These are phyloP conservation scores for Cryptococcus sp. DNA, from an alignment of 1,284 basidiomycete species.

Conservation along the genomic window DNA sequence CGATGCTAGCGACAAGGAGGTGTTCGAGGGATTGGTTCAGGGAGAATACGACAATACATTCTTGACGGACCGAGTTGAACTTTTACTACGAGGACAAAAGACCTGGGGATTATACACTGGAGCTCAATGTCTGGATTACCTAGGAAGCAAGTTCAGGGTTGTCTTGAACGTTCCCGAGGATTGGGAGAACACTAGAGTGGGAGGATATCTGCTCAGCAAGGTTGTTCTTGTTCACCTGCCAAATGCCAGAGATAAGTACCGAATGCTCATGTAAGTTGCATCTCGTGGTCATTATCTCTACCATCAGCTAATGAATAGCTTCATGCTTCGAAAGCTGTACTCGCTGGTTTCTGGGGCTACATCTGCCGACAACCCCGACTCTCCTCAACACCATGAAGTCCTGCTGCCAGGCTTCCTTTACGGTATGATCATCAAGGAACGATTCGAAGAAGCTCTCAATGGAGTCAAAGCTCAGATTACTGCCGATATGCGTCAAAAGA, in stretches of 20 bases:
- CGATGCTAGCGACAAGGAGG: conserved; percentile 92
- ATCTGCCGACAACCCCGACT: conserved; percentile 95
- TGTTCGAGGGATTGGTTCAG: conserved; percentile 97
- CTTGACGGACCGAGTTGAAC: conserved; percentile 93
- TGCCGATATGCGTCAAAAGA: conserved; percentile 69
- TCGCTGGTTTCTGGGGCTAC: conserved; percentile 86
- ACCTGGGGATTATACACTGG: conserved; percentile 82
- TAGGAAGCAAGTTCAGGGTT: conserved; percentile 97
- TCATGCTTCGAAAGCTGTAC: conserved; percentile 97
- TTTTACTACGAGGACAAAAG: conserved; percentile 97
- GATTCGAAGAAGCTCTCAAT: conserved; percentile 83
- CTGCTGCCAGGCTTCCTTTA: conserved; percentile 90
- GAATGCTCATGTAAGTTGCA: conserved; percentile 79
- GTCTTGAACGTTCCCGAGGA: conserved; percentile 90
- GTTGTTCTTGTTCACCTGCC: conserved; percentile 88
- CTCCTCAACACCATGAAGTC: conserved; percentile 97
- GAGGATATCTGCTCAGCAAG: conserved; percentile 77
- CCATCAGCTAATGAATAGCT: conserved; percentile 53
- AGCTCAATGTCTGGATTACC: conserved; percentile 89
- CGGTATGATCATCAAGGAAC: conserved; percentile 97
- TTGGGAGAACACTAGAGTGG: conserved; percentile 79
- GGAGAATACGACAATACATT: conserved; percentile 97
- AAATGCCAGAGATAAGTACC: conserved; percentile 89
- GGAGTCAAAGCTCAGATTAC: conserved; percentile 69
- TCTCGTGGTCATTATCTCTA: neutral